Evolutionary conservation across 2,329 filamentous ascomycete species (phyloP).

Genomic region (Zopfia rhizophila): DNA sequence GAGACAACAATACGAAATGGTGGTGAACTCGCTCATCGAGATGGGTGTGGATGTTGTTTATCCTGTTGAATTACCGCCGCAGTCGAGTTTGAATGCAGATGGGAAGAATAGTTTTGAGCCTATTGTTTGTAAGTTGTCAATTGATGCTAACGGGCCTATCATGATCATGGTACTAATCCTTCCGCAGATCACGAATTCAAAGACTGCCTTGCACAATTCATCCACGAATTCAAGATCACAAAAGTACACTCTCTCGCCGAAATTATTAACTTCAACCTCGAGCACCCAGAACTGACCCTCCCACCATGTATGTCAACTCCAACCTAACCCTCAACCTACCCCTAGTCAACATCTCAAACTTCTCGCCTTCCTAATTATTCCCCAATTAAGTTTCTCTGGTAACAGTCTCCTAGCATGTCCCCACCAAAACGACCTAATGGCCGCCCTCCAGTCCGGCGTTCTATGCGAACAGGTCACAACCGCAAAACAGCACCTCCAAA

Average conservation of each 20-base stretch:
- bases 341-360: too few species aligned
- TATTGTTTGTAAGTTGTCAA: conserved; percentile 44
- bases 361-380: too few species aligned
- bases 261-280: conserved; percentile 51
- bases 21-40: conserved; percentile 47
- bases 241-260: conserved; percentile 51
- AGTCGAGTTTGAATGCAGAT: conserved; percentile 41
- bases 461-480: conserved; percentile 37
- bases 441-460: conserved; percentile 37
- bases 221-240: conserved; percentile 45
- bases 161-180: conserved; percentile 17
- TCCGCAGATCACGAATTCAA: conserved; percentile 47
- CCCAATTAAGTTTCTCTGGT: not conserved
- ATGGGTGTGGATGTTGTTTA: conserved; percentile 49
- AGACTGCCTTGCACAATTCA: conserved; percentile 45
- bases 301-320: conserved; percentile 41
- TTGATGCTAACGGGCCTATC: not conserved
- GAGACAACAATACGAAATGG: conserved; percentile 49
- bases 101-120: conserved; percentile 49
- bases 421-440: conserved; percentile 49
- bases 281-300: conserved; percentile 47
- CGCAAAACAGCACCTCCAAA: conserved; percentile 39
- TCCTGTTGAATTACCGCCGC: conserved; percentile 44
- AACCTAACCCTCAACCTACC: too few species aligned
- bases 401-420: conserved; percentile 32